Conservation (phyloP, 768 basidiomycete genomes). For the Paxillus involutus region DNA sequence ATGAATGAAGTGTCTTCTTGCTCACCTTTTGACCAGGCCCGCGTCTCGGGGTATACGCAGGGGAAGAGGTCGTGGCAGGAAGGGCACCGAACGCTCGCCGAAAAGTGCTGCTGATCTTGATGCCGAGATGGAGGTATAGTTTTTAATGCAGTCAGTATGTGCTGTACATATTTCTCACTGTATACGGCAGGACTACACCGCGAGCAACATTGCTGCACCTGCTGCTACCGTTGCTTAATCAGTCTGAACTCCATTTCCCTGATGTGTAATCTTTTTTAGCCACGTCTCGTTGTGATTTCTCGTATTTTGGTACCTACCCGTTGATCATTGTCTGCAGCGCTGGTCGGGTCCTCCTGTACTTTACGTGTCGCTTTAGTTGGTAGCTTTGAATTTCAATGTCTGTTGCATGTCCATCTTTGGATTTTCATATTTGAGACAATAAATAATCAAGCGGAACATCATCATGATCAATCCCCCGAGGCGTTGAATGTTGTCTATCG, state of each 20-base stretch:
- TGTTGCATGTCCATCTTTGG: slow-evolving; percentile 1
- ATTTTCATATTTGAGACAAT: neutral
- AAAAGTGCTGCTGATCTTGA: slow-evolving; percentile 92
- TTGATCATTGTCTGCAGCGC: slow-evolving; percentile 5
- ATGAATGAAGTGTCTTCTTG: neutral
- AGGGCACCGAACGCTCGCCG: slow-evolving; percentile 54
- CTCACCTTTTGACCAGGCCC: slow-evolving; percentile 23
- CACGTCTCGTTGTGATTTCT: slow-evolving; percentile 11
- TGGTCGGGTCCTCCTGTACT: slow-evolving; percentile 25
- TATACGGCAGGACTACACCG: slow-evolving; percentile 61
- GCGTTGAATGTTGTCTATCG: too few relatives aligned
- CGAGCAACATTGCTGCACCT: slow-evolving; percentile 45
- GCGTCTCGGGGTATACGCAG: slow-evolving; percentile 46
- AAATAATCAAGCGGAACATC: too few relatives aligned
- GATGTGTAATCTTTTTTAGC: slow-evolving; percentile 7
- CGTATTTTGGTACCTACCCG: slow-evolving; percentile 23
- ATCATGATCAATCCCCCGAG: too few relatives aligned
- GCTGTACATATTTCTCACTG: neutral
- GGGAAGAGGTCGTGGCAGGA: slow-evolving; percentile 44
- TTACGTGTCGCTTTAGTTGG: slow-evolving; percentile 13
- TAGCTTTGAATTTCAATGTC: slow-evolving; percentile 1
- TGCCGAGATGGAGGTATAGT: slow-evolving; percentile 93
- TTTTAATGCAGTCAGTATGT: neutral
- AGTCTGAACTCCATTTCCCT: neutral
- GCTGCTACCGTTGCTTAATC: slow-evolving; percentile 41